These are phyloP conservation scores for Oryza australiensis DNA, from an alignment of 176 grass and related monocot species.

Conservation along the genomic window DNA sequence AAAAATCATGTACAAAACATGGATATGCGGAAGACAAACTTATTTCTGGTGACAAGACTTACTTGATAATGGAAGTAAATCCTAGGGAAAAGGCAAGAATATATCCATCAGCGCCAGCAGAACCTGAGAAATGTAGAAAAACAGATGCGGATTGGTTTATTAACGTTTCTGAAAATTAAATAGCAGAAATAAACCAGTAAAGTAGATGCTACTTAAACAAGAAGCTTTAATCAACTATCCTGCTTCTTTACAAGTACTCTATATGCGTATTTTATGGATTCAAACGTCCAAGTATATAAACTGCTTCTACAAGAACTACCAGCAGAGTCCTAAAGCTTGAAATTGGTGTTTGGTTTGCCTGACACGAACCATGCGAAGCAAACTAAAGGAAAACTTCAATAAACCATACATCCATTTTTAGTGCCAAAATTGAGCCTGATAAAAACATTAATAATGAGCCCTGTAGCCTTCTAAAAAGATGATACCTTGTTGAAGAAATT, in stretches of 20 bases:
- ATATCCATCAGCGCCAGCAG: slow-evolving; percentile 68
- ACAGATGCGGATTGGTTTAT: slow-evolving; percentile 11
- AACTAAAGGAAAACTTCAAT: slow-evolving; percentile 12
- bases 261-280: background rate
- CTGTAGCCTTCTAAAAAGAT: background rate
- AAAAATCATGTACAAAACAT: slow-evolving; percentile 1
- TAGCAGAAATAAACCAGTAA: background rate
- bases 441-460: background rate
- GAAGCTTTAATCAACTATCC: background rate
- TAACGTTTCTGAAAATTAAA: background rate
- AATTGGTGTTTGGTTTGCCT: slow-evolving; percentile 6
- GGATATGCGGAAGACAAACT: background rate
- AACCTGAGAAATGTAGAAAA: slow-evolving; percentile 47
- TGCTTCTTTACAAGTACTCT: background rate
- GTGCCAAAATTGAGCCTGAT: background rate
- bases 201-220: background rate
- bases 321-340: background rate
- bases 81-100: slow-evolving; percentile 79
- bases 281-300: background rate
- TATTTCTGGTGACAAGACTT: slow-evolving; percentile 36
- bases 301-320: slow-evolving; percentile 19
- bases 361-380: background rate
- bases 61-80: slow-evolving; percentile 85
- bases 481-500: slow-evolving; percentile 78
- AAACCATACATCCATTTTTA: background rate